phyloP scores from a whole-genome alignment of 257 asterid species.

The Lavandula angustifolia region DNA sequence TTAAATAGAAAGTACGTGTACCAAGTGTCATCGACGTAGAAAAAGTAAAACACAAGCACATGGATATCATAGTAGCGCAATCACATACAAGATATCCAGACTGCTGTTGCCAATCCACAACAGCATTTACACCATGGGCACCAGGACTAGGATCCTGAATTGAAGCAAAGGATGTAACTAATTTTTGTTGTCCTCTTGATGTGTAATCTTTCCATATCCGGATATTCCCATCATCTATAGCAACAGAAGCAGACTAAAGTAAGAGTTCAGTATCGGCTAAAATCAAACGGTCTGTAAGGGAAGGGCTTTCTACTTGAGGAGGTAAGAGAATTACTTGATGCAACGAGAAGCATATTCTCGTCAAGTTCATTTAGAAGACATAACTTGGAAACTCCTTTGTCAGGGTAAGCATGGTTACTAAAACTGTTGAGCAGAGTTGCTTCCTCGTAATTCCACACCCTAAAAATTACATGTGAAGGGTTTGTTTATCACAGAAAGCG shows the following conservation, averaged over 20 bases:
- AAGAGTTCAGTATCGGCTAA: conserved; percentile 21
- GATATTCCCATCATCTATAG: conserved; percentile 83
- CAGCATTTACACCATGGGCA: conserved; percentile 83
- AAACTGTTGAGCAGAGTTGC: conserved; percentile 84
- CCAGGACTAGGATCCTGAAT: conserved; percentile 90
- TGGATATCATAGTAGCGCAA: not conserved
- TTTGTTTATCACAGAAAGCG: conserved; percentile 16
- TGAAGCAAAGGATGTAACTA: conserved; percentile 88
- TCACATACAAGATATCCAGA: conserved; percentile 69
- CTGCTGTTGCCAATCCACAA: conserved; percentile 99
- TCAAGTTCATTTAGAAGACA: conserved; percentile 91
- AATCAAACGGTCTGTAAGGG: not conserved
- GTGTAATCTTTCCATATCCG: conserved; percentile 94
- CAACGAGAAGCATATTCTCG: conserved; percentile 94
- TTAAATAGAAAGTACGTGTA: not conserved
- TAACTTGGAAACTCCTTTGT: conserved; percentile 87
- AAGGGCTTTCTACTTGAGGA: conserved; percentile 25
- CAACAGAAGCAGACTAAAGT: conserved; percentile 28
- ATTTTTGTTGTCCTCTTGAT: conserved; percentile 67
- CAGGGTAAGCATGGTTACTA: conserved; percentile 86
- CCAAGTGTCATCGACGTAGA: conserved; percentile 4
- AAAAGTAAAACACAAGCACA: conserved; percentile 6
- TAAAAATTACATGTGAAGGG: conserved; percentile 30
- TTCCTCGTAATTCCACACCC: conserved; percentile 78
- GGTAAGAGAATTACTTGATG: conserved; percentile 72